phyloP scores from a whole-genome alignment of 768 basidiomycete species.

The Hericium rajendrae region DNA sequence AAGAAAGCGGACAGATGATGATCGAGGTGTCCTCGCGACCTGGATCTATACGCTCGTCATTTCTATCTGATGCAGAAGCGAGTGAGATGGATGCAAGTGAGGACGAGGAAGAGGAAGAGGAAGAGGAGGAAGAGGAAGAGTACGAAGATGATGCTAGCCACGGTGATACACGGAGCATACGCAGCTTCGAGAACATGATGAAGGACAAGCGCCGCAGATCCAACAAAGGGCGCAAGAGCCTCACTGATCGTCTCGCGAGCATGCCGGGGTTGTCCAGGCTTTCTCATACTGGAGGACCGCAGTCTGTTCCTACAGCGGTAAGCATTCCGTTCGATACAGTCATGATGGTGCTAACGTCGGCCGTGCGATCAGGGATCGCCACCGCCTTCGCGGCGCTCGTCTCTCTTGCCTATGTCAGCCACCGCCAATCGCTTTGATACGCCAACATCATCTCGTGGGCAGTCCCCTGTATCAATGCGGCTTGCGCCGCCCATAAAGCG shows the following conservation, averaged over 20 bases:
- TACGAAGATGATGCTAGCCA: slow-evolving; percentile 26
- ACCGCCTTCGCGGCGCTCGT: slow-evolving; percentile 30
- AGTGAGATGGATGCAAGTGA: slow-evolving; percentile 25
- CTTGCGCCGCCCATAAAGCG: slow-evolving; percentile 56
- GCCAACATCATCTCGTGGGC: slow-evolving; percentile 29
- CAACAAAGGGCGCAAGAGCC: slow-evolving; percentile 45
- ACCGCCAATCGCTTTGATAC: slow-evolving; percentile 26
- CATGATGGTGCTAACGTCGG: neutral
- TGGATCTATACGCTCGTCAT: slow-evolving; percentile 31
- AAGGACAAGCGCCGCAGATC: slow-evolving; percentile 21
- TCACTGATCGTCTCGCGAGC: slow-evolving; percentile 75
- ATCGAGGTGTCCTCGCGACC: slow-evolving; percentile 48
- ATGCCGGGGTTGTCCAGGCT: slow-evolving; percentile 52
- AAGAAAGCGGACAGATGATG: slow-evolving; percentile 42
- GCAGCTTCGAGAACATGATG: slow-evolving; percentile 85
- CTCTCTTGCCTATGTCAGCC: slow-evolving; percentile 24
- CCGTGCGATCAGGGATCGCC: slow-evolving; percentile 22
- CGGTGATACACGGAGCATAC: slow-evolving; percentile 64
- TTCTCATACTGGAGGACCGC: slow-evolving; percentile 14
- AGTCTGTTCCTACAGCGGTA: slow-evolving; percentile 1
- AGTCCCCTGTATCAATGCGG: slow-evolving; percentile 30
- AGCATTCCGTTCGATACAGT: slow-evolving; percentile 15
- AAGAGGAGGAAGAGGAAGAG: slow-evolving; percentile 32
- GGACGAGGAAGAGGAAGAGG: slow-evolving; percentile 26
- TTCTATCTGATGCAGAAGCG: slow-evolving; percentile 22